Conservation (phyloP, 2,329 filamentous ascomycete species). For the Ambrosiella xylebori region DNA sequence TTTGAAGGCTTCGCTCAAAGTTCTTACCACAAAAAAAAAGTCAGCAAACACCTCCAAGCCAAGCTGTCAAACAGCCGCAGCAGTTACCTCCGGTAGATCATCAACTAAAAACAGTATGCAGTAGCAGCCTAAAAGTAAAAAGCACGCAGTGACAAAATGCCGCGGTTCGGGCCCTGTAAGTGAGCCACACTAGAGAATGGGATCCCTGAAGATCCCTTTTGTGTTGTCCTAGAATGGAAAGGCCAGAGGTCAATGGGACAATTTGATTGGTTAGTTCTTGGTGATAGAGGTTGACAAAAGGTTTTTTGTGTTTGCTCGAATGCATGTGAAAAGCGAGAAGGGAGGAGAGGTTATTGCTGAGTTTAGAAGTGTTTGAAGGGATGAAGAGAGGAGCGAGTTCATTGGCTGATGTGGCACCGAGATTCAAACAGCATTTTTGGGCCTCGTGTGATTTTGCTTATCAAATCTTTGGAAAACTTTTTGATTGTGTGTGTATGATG, state of each 20-base stretch:
- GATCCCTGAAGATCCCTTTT: slow-evolving; percentile 2
- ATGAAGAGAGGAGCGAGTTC: no score
- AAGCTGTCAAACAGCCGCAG: background rate
- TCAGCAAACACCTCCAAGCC: background rate
- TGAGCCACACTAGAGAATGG: background rate
- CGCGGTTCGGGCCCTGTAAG: background rate
- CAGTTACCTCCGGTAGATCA: background rate
- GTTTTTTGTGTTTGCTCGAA: background rate
- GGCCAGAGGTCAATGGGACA: background rate
- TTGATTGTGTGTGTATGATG: no score
- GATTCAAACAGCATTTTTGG: no score
- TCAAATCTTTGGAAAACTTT: no score
- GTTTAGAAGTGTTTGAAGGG: no score
- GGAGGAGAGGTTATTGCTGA: no score
- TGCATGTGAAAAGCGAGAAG: no score
- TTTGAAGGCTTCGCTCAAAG: background rate
- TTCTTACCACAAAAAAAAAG: background rate
- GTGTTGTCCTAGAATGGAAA: slow-evolving; percentile 9
- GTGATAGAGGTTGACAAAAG: background rate
- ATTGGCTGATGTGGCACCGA: no score
- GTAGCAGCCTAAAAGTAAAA: background rate
- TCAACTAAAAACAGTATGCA: background rate
- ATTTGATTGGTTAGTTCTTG: slow-evolving; percentile 7
- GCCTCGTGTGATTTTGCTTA: no score
- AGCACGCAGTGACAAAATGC: slow-evolving; percentile 1